phyloP scores from a whole-genome alignment of 768 basidiomycete genomes.

The Tulasnella sp. region DNA sequence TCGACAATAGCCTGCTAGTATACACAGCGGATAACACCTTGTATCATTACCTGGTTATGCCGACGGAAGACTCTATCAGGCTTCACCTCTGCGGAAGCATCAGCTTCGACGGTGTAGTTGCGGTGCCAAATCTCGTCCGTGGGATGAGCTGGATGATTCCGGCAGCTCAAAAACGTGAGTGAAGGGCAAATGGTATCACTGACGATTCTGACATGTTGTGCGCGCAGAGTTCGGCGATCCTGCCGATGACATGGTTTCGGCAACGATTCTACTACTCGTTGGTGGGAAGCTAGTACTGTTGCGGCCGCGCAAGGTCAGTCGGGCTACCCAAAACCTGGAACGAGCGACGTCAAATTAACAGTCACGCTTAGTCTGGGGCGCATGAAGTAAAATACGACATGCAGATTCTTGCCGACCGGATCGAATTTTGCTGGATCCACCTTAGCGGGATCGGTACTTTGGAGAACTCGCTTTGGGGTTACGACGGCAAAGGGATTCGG shows the following conservation, averaged over 20 bases:
- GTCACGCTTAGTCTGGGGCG: slow-evolving; percentile 58
- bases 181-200: slow-evolving; percentile 25
- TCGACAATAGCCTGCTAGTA: slow-evolving; percentile 91
- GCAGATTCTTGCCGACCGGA: slow-evolving; percentile 93
- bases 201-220: background rate
- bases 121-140: slow-evolving; percentile 74
- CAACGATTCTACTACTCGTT: slow-evolving; percentile 93
- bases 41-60: slow-evolving; percentile 85
- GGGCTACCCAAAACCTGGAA: background rate
- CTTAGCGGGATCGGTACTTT: slow-evolving; percentile 85
- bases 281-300: slow-evolving; percentile 87
- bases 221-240: slow-evolving; percentile 88
- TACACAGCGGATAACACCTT: slow-evolving; percentile 94
- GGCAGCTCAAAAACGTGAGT: slow-evolving; percentile 80
- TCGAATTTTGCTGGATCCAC: slow-evolving; percentile 99
- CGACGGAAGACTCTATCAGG: slow-evolving; percentile 75
- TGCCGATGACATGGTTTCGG: slow-evolving; percentile 83
- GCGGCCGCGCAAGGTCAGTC: slow-evolving; percentile 73
- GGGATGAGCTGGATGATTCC: slow-evolving; percentile 98
- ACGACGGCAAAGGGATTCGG: slow-evolving; percentile 81
- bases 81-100: slow-evolving; percentile 92
- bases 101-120: slow-evolving; percentile 85
- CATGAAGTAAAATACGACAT: slow-evolving; percentile 96
- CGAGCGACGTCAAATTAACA: background rate
- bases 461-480: slow-evolving; percentile 97